These are phyloP conservation scores for Chrysochromulina tobinii DNA, from an alignment of 78 protist species.

Conservation along the genomic window DNA sequence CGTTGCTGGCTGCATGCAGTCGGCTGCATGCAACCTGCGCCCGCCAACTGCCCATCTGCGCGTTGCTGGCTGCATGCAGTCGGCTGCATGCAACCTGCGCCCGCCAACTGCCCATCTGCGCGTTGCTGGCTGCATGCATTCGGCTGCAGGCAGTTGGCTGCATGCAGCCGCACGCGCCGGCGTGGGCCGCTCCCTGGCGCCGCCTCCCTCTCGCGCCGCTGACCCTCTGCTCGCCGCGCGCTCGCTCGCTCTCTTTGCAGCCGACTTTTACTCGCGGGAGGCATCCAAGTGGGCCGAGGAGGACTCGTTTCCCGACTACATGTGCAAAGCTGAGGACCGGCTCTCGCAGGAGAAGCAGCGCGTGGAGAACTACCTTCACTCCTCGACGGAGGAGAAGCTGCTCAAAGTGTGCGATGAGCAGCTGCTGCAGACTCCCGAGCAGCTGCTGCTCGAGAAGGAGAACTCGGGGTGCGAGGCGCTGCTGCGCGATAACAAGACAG, in stretches of 20 bases:
- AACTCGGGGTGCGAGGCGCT: constrained; percentile 34
- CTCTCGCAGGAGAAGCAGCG: constrained; percentile 8
- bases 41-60: too few species aligned
- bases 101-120: too few species aligned
- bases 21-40: too few species aligned
- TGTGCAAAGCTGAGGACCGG: constrained; percentile 17
- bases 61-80: too few species aligned
- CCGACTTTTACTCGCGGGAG: constrained; percentile 27
- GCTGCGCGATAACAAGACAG: constrained; percentile 35
- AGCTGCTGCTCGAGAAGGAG: constrained; percentile 34
- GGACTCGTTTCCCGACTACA: constrained; percentile 28
- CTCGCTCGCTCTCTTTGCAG: background rate
- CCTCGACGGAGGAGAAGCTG: constrained; percentile 37
- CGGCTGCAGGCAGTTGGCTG: too few species aligned
- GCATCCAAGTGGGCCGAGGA: background rate
- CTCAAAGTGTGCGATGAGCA: constrained; percentile 46
- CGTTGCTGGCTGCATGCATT: too few species aligned
- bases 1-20: too few species aligned
- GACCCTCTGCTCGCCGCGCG: background rate
- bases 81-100: too few species aligned
- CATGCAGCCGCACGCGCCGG: too few species aligned
- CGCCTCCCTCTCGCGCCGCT: too few species aligned
- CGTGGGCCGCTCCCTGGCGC: too few species aligned
- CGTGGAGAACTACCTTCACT: constrained; percentile 44
- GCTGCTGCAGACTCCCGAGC: constrained; percentile 31